Percentiles rank a stretch among this genome's conserved stretches.
These are phyloP conservation scores for Colletotrichum neosansevieriae DNA, from an alignment of 2,329 filamentous ascomycete genomes.

Conservation along the genomic window DNA sequence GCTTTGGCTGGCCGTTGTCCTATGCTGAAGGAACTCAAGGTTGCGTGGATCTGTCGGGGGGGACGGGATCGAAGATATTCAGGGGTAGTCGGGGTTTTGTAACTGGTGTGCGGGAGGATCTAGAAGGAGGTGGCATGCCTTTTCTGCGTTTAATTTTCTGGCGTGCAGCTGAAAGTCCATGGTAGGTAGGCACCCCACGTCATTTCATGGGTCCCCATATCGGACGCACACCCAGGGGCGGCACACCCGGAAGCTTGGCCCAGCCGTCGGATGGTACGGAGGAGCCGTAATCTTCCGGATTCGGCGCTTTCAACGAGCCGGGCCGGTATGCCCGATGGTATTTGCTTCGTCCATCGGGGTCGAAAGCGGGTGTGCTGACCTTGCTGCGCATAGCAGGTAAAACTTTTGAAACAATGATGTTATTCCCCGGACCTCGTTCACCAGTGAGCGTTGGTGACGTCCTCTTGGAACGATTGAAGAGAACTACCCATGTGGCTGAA, in stretches of 20 bases:
- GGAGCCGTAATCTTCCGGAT: slow-evolving; percentile 22
- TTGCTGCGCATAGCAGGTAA: too few relatives aligned
- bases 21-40: slow-evolving; percentile 1
- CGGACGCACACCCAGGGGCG: slow-evolving; percentile 1
- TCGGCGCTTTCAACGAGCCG: slow-evolving; percentile 26
- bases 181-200: slow-evolving; percentile 27
- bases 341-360: not conserved
- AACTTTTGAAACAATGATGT: too few relatives aligned
- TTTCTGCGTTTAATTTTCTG: slow-evolving; percentile 33
- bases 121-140: slow-evolving; percentile 29
- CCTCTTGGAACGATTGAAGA: too few relatives aligned
- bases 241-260: not conserved
- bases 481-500: too few relatives aligned
- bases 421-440: too few relatives aligned
- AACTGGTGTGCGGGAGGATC: slow-evolving; percentile 14
- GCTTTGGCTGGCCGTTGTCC: not conserved
- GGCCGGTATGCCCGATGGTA: slow-evolving; percentile 3
- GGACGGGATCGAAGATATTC: slow-evolving; percentile 24
- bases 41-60: slow-evolving; percentile 22
- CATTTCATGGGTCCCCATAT: slow-evolving; percentile 24
- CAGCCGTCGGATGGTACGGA: slow-evolving; percentile 21
- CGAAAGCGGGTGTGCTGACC: not conserved
- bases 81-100: slow-evolving; percentile 27
- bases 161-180: slow-evolving; percentile 18
- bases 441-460: too few relatives aligned